These are phyloP conservation scores for Verticillium tricorpus DNA, from an alignment of 2,329 filamentous ascomycete genomes.

Conservation along the genomic window DNA sequence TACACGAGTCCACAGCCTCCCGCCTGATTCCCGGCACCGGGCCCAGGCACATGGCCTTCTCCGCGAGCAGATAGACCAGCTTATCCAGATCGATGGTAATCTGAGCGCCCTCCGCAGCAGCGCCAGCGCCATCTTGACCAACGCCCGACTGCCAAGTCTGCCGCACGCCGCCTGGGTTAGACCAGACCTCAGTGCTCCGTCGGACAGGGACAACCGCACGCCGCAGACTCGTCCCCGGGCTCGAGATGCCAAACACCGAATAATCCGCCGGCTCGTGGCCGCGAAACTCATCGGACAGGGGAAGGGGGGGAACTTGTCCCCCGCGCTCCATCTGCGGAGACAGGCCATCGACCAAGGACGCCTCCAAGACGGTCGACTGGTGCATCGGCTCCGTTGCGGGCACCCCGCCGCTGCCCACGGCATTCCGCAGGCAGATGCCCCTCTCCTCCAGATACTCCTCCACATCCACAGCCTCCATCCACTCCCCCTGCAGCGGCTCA, in stretches of 20 bases:
- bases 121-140: no score
- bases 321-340: no score
- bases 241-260: background rate
- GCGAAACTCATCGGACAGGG: background rate
- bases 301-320: background rate
- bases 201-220: no score
- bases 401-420: background rate
- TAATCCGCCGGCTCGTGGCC: background rate
- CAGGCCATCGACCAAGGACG: no score
- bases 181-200: no score
- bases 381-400: background rate
- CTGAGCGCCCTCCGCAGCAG: background rate
- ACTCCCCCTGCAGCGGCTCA: background rate
- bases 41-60: background rate
- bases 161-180: no score
- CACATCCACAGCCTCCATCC: background rate
- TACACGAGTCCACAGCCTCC: background rate
- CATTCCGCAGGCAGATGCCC: background rate
- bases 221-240: background rate
- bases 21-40: background rate
- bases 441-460: conserved; percentile 2
- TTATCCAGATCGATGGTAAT: background rate
- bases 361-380: no score
- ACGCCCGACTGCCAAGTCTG: no score
- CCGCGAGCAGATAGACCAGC: background rate